A percentile compares a stretch with the other conserved stretches of the same genome.
These are phyloP conservation scores for Plantago major DNA, from an alignment of 257 asterid genomes.

Conservation along the genomic window DNA sequence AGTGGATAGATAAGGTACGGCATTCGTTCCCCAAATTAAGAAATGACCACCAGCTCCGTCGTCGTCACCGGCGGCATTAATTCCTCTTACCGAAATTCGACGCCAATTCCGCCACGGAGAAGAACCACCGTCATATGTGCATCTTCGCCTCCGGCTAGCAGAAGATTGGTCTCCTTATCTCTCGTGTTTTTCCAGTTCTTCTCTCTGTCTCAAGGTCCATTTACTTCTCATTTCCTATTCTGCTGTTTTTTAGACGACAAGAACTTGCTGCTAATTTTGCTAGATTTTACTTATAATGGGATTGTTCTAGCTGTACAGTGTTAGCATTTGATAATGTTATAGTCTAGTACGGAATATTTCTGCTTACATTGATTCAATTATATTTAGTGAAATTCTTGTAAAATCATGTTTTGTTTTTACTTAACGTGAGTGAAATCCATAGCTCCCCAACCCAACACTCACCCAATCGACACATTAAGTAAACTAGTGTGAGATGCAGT, in stretches of 20 bases:
- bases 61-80: conserved; percentile 22
- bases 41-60: conserved; percentile 30
- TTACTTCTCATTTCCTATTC: not conserved
- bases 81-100: conserved; percentile 24
- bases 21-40: not conserved
- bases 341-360: too few relatives aligned
- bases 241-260: not conserved
- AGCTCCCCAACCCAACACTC: too few relatives aligned
- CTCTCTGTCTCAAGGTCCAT: conserved; percentile 47
- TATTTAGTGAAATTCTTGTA: too few relatives aligned
- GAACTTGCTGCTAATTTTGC: too few relatives aligned
- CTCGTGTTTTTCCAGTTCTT: conserved; percentile 43
- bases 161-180: conserved; percentile 58
- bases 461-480: too few relatives aligned
- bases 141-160: conserved; percentile 42
- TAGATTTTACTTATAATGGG: too few relatives aligned
- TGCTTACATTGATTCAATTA: too few relatives aligned
- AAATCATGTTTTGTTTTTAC: too few relatives aligned
- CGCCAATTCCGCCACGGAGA: conserved; percentile 21
- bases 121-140: conserved; percentile 41
- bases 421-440: too few relatives aligned
- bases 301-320: too few relatives aligned
- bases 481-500: too few relatives aligned
- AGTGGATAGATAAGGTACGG: conserved; percentile 27
- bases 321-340: not conserved